Evolutionary conservation across 768 basidiomycete species (phyloP).

Genomic region (Tylopilus vinaceipallidus): DNA sequence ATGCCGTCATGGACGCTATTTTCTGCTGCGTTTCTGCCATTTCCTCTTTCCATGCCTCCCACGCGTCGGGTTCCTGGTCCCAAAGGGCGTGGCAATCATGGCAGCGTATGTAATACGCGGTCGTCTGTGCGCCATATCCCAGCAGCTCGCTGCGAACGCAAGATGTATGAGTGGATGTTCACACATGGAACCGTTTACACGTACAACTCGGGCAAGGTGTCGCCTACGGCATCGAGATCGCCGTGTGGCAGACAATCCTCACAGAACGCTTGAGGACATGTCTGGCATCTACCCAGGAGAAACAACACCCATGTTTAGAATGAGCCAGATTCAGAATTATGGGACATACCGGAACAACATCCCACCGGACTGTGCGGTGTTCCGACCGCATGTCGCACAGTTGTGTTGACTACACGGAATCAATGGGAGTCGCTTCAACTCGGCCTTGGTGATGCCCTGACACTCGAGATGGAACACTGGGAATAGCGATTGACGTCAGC

Average conservation of each 20-base stretch:
- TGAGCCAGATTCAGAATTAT: no score
- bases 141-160: constrained; percentile 36
- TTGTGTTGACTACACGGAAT: constrained; percentile 49
- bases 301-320: neutral
- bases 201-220: constrained; percentile 57
- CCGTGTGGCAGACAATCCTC: constrained; percentile 57
- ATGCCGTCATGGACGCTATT: neutral
- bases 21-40: constrained; percentile 37
- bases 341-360: constrained; percentile 52
- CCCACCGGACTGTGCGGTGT: constrained; percentile 48
- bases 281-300: constrained; percentile 45
- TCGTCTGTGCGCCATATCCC: constrained; percentile 34
- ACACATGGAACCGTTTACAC: constrained; percentile 17
- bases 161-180: constrained; percentile 10
- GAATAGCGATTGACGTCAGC: neutral
- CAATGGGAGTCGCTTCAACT: constrained; percentile 25
- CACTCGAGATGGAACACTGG: constrained; percentile 56
- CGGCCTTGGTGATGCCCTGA: constrained; percentile 36
- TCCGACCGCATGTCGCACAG: constrained; percentile 45
- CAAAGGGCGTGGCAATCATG: constrained; percentile 45
- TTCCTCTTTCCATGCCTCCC: constrained; percentile 46
- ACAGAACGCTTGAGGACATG: constrained; percentile 58
- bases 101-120: constrained; percentile 51
- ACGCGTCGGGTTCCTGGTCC: constrained; percentile 32
- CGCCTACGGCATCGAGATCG: constrained; percentile 51